These are phyloP conservation scores for Cercophora sp. DNA, from an alignment of 495 filamentous ascomycete species.

Conservation along the genomic window DNA sequence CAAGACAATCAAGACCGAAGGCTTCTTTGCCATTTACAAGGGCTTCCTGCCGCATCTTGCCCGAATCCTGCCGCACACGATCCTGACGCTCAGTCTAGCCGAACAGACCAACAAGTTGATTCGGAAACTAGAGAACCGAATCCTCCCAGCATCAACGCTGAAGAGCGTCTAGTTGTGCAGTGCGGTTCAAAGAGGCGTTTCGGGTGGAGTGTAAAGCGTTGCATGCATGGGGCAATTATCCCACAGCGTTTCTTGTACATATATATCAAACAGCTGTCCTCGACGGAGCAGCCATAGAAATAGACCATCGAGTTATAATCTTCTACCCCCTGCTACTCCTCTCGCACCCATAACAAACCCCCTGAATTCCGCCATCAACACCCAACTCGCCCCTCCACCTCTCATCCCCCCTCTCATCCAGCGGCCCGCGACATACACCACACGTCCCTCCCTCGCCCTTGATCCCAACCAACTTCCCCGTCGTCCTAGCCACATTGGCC, in stretches of 20 bases:
- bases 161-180: constrained; percentile 16
- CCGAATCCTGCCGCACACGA: constrained; percentile 90
- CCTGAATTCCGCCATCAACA: constrained; percentile 7
- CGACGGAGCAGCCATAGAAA: neutral
- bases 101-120: constrained; percentile 96
- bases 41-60: constrained; percentile 94
- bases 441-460: constrained; percentile 19
- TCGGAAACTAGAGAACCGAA: constrained; percentile 65
- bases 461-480: constrained; percentile 61
- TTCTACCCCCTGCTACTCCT: constrained; percentile 42
- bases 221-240: neutral
- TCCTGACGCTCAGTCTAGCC: constrained; percentile 85
- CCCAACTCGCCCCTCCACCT: constrained; percentile 50
- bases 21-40: constrained; percentile 93
- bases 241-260: neutral
- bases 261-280: neutral
- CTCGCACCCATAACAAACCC: constrained; percentile 53
- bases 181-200: neutral
- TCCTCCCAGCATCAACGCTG: constrained; percentile 43
- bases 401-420: constrained; percentile 44
- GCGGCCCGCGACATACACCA: constrained; percentile 49
- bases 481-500: constrained; percentile 87
- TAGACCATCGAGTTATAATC: too few relatives aligned
- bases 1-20: constrained; percentile 89
- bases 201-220: neutral